Evolutionary conservation across 164 flowering plant species (phyloP).

Genomic region (Paratinospora sagittata): DNA sequence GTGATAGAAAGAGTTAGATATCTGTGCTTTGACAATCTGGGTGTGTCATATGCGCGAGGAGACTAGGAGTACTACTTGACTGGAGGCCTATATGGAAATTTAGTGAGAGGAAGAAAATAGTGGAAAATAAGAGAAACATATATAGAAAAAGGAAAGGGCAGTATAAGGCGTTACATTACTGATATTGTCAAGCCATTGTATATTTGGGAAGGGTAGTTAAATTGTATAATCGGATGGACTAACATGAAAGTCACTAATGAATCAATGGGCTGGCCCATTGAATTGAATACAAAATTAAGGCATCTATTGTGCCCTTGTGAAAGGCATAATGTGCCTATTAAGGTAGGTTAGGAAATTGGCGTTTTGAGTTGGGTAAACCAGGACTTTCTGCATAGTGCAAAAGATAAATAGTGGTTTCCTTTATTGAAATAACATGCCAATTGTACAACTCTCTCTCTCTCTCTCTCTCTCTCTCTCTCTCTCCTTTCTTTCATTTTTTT

Average conservation of each 20-base stretch:
- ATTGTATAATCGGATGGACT: neutral
- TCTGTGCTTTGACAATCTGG: no score
- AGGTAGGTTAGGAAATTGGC: neutral
- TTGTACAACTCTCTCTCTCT: no score
- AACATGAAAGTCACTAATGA: neutral
- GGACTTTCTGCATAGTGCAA: neutral
- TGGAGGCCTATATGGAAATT: no score
- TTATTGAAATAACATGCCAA: neutral
- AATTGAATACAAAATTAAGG: neutral
- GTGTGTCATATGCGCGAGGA: no score
- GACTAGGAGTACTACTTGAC: no score
- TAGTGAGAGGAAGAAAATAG: no score
- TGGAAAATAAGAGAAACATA: no score
- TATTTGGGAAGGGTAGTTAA: neutral
- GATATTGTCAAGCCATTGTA: no score
- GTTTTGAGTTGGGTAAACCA: no score
- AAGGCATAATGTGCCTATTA: neutral
- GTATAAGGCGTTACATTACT: no score
- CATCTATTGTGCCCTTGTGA: neutral
- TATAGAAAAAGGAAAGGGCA: no score
- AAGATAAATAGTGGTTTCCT: neutral
- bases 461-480: neutral
- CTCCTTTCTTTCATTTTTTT: neutral
- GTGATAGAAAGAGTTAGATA: no score
- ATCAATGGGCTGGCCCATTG: neutral